phyloP scores from a whole-genome alignment of 805 yeast species.

The Saccharomycopsis olivae region DNA sequence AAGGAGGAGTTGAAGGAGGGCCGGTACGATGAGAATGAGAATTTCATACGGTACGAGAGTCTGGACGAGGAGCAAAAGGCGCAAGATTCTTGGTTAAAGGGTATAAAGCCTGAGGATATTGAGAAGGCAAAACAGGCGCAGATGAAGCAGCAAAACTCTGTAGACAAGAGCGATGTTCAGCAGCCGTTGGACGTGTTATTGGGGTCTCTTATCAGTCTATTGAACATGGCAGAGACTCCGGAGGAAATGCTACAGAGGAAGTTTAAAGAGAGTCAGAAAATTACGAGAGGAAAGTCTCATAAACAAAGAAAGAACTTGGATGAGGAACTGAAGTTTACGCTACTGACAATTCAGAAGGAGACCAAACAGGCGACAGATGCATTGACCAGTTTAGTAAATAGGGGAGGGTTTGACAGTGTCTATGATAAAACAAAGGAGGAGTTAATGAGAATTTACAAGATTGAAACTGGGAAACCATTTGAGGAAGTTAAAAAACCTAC shows the following conservation, averaged over 20 bases:
- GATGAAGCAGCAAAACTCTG: conserved; percentile 23
- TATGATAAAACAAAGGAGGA: conserved; percentile 52
- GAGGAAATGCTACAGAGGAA: conserved; percentile 42
- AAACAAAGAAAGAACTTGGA: conserved; percentile 10
- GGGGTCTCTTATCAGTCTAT: conserved; percentile 27
- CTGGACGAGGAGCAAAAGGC: conserved; percentile 25
- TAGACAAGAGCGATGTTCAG: conserved; percentile 9
- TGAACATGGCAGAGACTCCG: conserved; percentile 52
- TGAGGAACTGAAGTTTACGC: conserved; percentile 16
- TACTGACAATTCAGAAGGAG: too few species aligned
- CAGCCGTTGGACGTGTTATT: conserved; percentile 20
- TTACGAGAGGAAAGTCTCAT: conserved; percentile 10
- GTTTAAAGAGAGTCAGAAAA: conserved; percentile 21
- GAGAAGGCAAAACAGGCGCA: conserved; percentile 28
- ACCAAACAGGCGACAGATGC: conserved; percentile 25
- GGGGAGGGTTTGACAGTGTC: conserved; percentile 31
- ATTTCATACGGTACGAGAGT: conserved; percentile 35
- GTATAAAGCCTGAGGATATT: conserved; percentile 28
- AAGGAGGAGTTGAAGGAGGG: conserved; percentile 50
- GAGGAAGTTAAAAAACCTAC: conserved; percentile 21
- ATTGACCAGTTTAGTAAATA: conserved; percentile 42
- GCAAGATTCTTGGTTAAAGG: conserved; percentile 32
- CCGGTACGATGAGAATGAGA: conserved; percentile 49
- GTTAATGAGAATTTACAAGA: conserved; percentile 33
- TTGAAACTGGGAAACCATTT: conserved; percentile 32